phyloP scores from a whole-genome alignment of 2,329 filamentous ascomycete species.

The Penicillium sp. region DNA sequence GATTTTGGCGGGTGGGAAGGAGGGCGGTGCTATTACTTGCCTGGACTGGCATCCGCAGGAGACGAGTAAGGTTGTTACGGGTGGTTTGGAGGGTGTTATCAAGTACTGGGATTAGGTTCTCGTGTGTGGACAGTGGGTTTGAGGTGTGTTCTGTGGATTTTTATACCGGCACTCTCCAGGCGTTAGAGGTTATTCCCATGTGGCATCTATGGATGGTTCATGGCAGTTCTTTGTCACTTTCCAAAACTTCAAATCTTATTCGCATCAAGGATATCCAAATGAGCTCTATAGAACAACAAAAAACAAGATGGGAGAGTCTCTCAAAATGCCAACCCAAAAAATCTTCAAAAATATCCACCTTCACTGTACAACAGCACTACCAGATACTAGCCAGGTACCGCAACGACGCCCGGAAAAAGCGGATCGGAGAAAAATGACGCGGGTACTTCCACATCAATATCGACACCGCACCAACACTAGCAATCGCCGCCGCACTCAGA shows the following conservation, averaged over 20 bases:
- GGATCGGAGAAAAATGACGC: constrained; percentile 21
- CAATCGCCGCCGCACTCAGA: constrained; percentile 32
- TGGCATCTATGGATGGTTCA: background rate
- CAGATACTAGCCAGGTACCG: constrained; percentile 21
- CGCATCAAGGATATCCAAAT: background rate
- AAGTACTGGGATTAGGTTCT: constrained; percentile 84
- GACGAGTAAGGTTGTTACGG: constrained; percentile 89
- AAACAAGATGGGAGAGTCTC: constrained; percentile 1
- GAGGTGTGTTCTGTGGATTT: constrained; percentile 7
- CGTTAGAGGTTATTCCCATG: background rate
- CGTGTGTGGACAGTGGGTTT: background rate
- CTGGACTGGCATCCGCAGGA: constrained; percentile 98
- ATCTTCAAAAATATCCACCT: background rate
- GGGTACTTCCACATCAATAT: constrained; percentile 37
- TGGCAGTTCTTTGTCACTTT: background rate
- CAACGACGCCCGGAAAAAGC: constrained; percentile 17
- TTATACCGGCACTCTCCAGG: constrained; percentile 13
- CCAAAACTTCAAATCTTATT: background rate
- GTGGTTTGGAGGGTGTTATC: constrained; percentile 83
- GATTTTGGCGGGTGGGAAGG: constrained; percentile 68
- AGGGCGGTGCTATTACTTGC: constrained; percentile 79
- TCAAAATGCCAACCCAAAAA: background rate
- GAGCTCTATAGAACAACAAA: constrained; percentile 4
- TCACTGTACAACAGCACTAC: constrained; percentile 7
- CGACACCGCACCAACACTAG: constrained; percentile 32